phyloP scores from a whole-genome alignment of 2,329 filamentous ascomycete genomes.

The Malbranchea zuffiana region DNA sequence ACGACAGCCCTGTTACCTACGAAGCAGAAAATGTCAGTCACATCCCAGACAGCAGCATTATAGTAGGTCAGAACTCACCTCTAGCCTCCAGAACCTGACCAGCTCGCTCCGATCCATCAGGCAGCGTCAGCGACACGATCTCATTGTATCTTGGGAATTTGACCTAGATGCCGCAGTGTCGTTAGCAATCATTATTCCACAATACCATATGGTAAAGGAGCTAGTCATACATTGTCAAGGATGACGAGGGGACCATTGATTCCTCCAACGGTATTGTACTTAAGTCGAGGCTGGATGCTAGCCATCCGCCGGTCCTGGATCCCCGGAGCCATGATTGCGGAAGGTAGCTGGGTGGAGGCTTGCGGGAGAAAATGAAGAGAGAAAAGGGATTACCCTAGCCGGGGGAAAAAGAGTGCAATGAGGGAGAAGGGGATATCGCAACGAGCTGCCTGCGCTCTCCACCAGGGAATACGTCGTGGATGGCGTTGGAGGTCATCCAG shows the following conservation, averaged over 20 bases:
- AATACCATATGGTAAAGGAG: background rate
- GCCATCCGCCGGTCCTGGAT: slow-evolving; percentile 38
- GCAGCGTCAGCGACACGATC: slow-evolving; percentile 89
- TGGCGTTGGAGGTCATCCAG: too few species aligned
- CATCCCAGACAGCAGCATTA: slow-evolving; percentile 1
- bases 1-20: slow-evolving; percentile 86
- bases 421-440: too few species aligned
- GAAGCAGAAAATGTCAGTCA: slow-evolving; percentile 4
- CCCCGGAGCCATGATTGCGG: slow-evolving; percentile 29
- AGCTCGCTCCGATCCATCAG: slow-evolving; percentile 85
- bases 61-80: slow-evolving; percentile 47
- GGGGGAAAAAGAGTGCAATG: too few species aligned
- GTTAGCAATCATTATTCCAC: slow-evolving; percentile 2
- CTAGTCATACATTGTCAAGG: slow-evolving; percentile 70
- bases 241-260: slow-evolving; percentile 97
- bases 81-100: slow-evolving; percentile 95
- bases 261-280: slow-evolving; percentile 97
- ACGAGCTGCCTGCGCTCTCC: too few species aligned
- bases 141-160: slow-evolving; percentile 98
- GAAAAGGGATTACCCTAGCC: too few species aligned
- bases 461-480: too few species aligned
- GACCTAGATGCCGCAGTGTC: slow-evolving; percentile 50
- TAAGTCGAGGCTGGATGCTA: slow-evolving; percentile 58
- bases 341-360: background rate
- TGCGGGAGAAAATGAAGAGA: too few species aligned